phyloP scores from a whole-genome alignment of 768 basidiomycete species.

The Tephrocybe sp. region DNA sequence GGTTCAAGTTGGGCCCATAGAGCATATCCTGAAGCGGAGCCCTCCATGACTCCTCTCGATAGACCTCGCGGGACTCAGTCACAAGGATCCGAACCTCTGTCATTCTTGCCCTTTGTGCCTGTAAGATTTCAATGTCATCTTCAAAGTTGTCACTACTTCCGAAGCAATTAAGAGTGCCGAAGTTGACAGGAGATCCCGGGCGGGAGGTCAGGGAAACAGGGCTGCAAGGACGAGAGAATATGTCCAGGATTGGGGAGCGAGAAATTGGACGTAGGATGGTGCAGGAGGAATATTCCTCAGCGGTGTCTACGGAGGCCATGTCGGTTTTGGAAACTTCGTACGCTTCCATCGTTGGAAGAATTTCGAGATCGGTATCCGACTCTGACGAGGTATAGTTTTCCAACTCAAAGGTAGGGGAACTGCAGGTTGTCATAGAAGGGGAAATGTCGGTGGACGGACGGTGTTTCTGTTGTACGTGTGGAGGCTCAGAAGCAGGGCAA shows the following conservation, averaged over 20 bases:
- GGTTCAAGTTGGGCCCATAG: slow-evolving; percentile 1
- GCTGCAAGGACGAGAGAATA: slow-evolving; percentile 30
- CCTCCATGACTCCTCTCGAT: slow-evolving; percentile 17
- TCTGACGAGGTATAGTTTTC: not conserved
- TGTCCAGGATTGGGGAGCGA: slow-evolving; percentile 24
- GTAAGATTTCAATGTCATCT: slow-evolving; percentile 26
- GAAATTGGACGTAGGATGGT: slow-evolving; percentile 36
- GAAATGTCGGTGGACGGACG: not conserved
- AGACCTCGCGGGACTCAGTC: slow-evolving; percentile 5
- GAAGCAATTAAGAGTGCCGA: slow-evolving; percentile 32
- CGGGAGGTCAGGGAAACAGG: slow-evolving; percentile 19
- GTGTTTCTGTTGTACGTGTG: not conserved
- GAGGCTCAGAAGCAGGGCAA: not conserved
- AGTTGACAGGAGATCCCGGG: slow-evolving; percentile 23
- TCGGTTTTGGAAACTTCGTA: not conserved
- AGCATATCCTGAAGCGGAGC: slow-evolving; percentile 11
- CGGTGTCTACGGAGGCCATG: slow-evolving; percentile 23
- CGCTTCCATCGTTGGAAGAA: not conserved
- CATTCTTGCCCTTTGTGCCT: slow-evolving; percentile 19
- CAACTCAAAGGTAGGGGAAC: not conserved
- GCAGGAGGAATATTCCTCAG: slow-evolving; percentile 34
- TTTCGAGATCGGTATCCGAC: not conserved
- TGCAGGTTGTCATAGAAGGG: not conserved
- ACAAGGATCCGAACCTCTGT: slow-evolving; percentile 16
- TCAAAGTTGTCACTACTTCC: slow-evolving; percentile 28